These are phyloP conservation scores for Entrophospora sp. DNA, from an alignment of 192 early-diverging fungal genomes.

Conservation along the genomic window DNA sequence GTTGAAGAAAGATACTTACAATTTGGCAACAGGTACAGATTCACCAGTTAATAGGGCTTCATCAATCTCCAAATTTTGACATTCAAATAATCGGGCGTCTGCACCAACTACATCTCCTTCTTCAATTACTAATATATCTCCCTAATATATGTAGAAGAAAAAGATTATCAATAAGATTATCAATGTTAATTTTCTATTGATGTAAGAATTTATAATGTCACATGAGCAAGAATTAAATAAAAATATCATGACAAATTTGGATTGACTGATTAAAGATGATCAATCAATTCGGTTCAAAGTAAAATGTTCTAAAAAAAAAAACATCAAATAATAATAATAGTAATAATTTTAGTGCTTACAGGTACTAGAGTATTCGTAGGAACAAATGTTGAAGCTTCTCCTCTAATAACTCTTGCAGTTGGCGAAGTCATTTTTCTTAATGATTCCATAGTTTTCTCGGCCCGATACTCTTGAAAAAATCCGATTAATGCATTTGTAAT, in stretches of 20 bases:
- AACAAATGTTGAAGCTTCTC: conserved; percentile 61
- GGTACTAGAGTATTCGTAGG: conserved; percentile 75
- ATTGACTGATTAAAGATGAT: too few relatives aligned
- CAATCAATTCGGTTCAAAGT: too few relatives aligned
- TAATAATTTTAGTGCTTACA: conserved; percentile 21
- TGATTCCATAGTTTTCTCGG: conserved; percentile 91
- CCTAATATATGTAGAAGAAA: too few relatives aligned
- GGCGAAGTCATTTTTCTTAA: conserved; percentile 83
- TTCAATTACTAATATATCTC: conserved; percentile 87
- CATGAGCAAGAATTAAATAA: too few relatives aligned
- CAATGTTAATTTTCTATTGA: too few relatives aligned
- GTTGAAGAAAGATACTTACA: conserved; percentile 18
- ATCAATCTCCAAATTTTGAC: conserved; percentile 84
- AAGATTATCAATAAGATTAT: too few relatives aligned
- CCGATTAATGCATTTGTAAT: conserved; percentile 82
- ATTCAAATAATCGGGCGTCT: conserved; percentile 75
- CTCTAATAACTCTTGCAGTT: conserved; percentile 77
- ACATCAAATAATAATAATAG: too few relatives aligned
- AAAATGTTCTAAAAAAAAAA: too few relatives aligned
- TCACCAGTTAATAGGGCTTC: conserved; percentile 93
- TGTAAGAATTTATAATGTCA: too few relatives aligned
- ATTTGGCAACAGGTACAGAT: conserved; percentile 72
- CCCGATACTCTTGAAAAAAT: conserved; percentile 87
- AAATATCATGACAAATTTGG: too few relatives aligned
- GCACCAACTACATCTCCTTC: conserved; percentile 92